A percentile compares a stretch with the other conserved stretches of the same genome.
These are phyloP conservation scores for Adenanthera pavonina DNA, from an alignment of 306 rosid species.

Conservation along the genomic window DNA sequence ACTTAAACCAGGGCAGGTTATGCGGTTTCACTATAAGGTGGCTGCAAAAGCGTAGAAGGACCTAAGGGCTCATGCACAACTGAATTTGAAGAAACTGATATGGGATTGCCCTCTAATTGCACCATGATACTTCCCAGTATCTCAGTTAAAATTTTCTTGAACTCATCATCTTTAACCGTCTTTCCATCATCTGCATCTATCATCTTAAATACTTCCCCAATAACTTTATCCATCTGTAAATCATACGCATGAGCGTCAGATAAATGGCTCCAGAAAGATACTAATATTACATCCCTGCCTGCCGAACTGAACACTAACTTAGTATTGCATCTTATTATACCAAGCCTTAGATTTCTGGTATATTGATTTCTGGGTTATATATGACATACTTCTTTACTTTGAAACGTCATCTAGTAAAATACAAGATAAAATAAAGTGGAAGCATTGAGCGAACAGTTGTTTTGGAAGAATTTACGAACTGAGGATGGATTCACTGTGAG, in stretches of 20 bases:
- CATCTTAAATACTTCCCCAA: conserved; percentile 61
- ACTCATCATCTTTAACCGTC: conserved; percentile 76
- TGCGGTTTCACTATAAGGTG: conserved; percentile 47
- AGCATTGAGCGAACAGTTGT: neutral
- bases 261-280: conserved; percentile 3
- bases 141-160: conserved; percentile 70
- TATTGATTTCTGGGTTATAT: neutral
- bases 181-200: conserved; percentile 63
- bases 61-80: conserved; percentile 90
- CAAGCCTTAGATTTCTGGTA: neutral
- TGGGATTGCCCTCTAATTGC: conserved; percentile 77
- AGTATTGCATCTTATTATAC: conserved; percentile 20
- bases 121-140: conserved; percentile 73
- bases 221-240: conserved; percentile 75
- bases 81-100: conserved; percentile 78
- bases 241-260: conserved; percentile 15
- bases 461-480: neutral
- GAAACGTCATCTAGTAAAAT: neutral
- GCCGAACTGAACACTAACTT: neutral
- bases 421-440: neutral
- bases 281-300: neutral
- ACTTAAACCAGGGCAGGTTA: neutral
- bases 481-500: conserved; percentile 1
- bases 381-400: neutral
- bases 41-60: conserved; percentile 73